A percentile compares a stretch with the other conserved stretches of the same genome.
These are phyloP conservation scores for Begonia masoniana DNA, from an alignment of 306 rosid species.

Conservation along the genomic window DNA sequence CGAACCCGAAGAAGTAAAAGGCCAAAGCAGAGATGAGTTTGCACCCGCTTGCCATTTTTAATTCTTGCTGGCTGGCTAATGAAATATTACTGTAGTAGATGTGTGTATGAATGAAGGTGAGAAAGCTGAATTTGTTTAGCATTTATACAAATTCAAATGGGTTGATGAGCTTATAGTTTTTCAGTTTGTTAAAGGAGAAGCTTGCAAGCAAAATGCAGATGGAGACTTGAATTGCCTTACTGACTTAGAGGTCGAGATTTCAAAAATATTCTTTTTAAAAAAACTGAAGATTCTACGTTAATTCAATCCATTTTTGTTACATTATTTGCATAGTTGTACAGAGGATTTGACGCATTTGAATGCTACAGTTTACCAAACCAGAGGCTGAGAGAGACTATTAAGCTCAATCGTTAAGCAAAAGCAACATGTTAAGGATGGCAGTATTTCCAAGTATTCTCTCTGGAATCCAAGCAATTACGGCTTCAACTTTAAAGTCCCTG, in stretches of 20 bases:
- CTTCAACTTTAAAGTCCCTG: no score
- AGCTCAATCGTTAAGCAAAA: slow-evolving; percentile 35
- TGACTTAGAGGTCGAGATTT: slow-evolving; percentile 63
- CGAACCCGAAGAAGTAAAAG: slow-evolving; percentile 18
- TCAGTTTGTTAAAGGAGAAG: slow-evolving; percentile 19
- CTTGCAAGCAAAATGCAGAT: slow-evolving; percentile 54
- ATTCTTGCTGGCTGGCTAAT: background rate
- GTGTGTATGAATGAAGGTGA: background rate
- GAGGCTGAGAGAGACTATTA: slow-evolving; percentile 3
- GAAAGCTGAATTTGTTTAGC: background rate
- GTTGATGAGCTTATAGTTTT: background rate
- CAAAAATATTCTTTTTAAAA: background rate
- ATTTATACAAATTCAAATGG: slow-evolving; percentile 18
- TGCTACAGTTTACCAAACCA: background rate
- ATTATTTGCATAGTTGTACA: background rate
- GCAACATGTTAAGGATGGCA: slow-evolving; percentile 1
- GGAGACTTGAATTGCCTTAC: slow-evolving; percentile 42
- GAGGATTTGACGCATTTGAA: background rate
- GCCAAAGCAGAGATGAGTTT: slow-evolving; percentile 8
- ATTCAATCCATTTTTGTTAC: background rate
- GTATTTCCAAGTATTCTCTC: no score
- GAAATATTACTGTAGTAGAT: background rate
- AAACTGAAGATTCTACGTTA: no score
- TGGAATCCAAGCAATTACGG: no score
- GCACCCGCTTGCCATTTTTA: slow-evolving; percentile 22